These are phyloP conservation scores for Boletus bicolor DNA, from an alignment of 768 basidiomycete species.

Conservation along the genomic window DNA sequence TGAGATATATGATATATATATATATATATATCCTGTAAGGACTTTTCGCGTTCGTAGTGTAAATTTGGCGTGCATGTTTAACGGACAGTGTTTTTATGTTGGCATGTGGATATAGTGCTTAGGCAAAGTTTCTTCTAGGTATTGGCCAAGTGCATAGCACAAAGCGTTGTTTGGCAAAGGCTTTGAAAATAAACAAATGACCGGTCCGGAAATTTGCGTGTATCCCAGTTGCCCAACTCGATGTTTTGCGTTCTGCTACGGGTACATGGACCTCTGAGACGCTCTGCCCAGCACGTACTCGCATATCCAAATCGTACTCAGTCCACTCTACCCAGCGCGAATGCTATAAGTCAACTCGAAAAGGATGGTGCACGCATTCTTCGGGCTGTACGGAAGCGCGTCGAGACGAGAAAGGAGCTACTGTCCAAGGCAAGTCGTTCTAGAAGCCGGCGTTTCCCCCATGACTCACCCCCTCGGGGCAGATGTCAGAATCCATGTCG, in stretches of 20 bases:
- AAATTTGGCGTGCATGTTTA: neutral
- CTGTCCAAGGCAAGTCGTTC: conserved; percentile 40
- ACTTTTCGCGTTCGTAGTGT: neutral
- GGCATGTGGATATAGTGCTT: neutral
- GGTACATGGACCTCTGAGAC: conserved; percentile 14
- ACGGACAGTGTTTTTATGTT: neutral
- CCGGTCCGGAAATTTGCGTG: neutral
- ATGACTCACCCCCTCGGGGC: neutral
- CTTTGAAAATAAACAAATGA: conserved; percentile 15
- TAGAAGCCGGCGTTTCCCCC: neutral
- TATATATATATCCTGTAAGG: neutral
- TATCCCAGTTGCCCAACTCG: neutral
- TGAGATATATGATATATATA: neutral
- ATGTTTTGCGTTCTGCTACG: conserved; percentile 14
- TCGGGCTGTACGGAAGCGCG: conserved; percentile 49
- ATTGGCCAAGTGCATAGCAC: neutral
- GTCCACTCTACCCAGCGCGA: conserved; percentile 10
- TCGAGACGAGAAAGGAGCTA: conserved; percentile 47
- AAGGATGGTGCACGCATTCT: conserved; percentile 50
- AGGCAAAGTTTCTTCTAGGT: too few relatives aligned
- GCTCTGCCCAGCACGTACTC: conserved; percentile 8
- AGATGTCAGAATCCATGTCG: conserved; percentile 55
- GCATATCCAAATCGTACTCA: conserved; percentile 8
- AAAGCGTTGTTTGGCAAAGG: conserved; percentile 15
- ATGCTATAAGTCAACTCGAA: conserved; percentile 30